Evolutionary conservation across 306 rosid genomes (phyloP), one percentile per base, ranked within the genome.

Genomic region (Oemleria cerasiformis): DNA sequence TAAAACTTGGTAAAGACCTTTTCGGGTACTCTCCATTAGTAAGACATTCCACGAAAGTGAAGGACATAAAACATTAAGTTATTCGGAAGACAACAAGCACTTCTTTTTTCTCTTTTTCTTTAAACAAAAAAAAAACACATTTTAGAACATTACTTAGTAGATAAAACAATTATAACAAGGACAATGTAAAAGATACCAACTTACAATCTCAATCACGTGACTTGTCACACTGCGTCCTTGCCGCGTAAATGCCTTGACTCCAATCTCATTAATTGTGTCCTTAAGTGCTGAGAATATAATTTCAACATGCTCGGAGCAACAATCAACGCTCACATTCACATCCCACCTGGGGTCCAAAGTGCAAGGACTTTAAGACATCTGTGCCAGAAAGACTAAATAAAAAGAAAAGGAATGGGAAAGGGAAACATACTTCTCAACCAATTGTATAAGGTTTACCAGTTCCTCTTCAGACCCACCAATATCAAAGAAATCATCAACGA

Each of bases 401-500:
- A 61, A 38, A 75, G 19, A 42, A 15, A 73, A 74, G 58, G 39
- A 63, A 36, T 49, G 40, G 10, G 50, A 41, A 53, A 76, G 68
- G 54, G 17, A 75, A 78, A 64, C 73, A 48, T 87, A 93, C 98
- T 84, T 77, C 80, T 91, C 84, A 42, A 93, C 76, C 64, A 93
- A 79, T 60, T 82, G 87, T 71, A 91, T 82, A 39, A 93, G 98
- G 80, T 87, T 86, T 65, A 78, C 43, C 51, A 82, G 71, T 79
- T 94, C 97, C 75, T 84, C 90, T 71, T 84, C 81, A 44, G 96
- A 83, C 72, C 94, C 79, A 15, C 94, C 89, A 56, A 87, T 68
- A 21, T 91, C 97, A 79, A 81, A 91, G 86, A 94, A 94, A 81
- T 93, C 97, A 82, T 91, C 97, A 12, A 94, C 92, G 73, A 83